Evolutionary conservation across 208 protist genomes (phyloP), one percentile per base, ranked within the genome.

Genomic region (Angomonas desouzai): DNA sequence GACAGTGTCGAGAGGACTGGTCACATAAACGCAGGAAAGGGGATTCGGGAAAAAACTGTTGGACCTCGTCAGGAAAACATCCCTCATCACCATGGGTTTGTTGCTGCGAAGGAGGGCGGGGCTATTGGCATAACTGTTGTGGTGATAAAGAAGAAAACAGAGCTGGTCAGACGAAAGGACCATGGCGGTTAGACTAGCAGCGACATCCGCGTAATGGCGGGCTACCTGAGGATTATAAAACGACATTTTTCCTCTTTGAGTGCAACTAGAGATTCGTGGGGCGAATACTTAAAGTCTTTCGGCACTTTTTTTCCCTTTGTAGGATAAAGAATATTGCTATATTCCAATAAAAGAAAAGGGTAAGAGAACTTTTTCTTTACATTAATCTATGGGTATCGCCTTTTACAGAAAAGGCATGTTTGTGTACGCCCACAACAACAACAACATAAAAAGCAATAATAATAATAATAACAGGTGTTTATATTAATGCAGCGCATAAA

Each of bases 71-170:
- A 95, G 68, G 64, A 92, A 95, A 6, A 94, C 72, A 55, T 92
- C 83, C n/a, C 85, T 74, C 81, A 94, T 91, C 43, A 92, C 68
- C 79, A 92, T 85, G 13, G 89, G 83, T 61, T 94, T 94, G 18
- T 71, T 30, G 45, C 80, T 91, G 25, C 85, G 72, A 62, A 92
- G 55, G 76, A 91, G 83, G n/a, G 86, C 79, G 0, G 85, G 68
- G 47, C 90, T 89, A 48, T 85, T 84, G 0, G 89, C 86, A 34
- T 89, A 91, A 67, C 86, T 91, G 49, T 83, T 90, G 51, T 74
- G 81, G 66, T 95, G 86, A 56, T 91, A 92, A 32, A 92, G 65
- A 13, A 83, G 70, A 56, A 95, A 91, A 11, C 87, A 66, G 0
- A 74, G 79, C 59, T 92, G 85, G 48, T 91, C 77, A 1, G 81